phyloP scores from a whole-genome alignment of 2,329 filamentous ascomycete genomes.

The Phaeosphaeriaceae sp. region DNA sequence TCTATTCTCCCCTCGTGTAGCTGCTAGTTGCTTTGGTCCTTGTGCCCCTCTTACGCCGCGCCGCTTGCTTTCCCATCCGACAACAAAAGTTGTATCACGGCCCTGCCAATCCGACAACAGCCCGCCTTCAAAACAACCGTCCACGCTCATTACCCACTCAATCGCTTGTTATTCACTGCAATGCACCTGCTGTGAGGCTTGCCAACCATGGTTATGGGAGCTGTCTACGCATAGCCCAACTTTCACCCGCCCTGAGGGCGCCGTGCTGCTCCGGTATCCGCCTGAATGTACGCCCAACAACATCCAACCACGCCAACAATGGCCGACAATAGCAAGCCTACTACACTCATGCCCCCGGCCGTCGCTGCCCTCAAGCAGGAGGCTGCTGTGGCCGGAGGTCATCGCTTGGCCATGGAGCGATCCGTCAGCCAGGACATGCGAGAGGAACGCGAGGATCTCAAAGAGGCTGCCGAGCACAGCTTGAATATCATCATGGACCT shows the following conservation, averaged over 20 bases:
- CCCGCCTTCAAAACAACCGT: conserved; percentile 3
- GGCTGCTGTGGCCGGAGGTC: conserved; percentile 34
- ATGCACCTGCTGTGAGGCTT: conserved; percentile 27
- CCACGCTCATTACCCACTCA: conserved; percentile 29
- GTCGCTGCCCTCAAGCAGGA: conserved; percentile 53
- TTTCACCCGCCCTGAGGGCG: conserved; percentile 33
- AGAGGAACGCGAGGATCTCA: conserved; percentile 90
- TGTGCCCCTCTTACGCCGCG: conserved; percentile 19
- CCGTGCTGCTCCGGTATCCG: conserved; percentile 2
- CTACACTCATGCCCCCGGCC: conserved; percentile 51
- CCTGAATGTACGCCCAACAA: conserved; percentile 16
- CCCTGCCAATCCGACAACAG: conserved; percentile 6
- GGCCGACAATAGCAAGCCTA: conserved; percentile 35
- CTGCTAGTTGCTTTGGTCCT: background rate
- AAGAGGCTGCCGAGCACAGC: conserved; percentile 94
- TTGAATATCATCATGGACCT: conserved; percentile 96
- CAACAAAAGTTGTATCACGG: conserved; percentile 15
- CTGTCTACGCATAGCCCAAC: conserved; percentile 36
- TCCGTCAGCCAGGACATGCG: conserved; percentile 87
- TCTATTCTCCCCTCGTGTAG: conserved; percentile 7
- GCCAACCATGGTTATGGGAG: conserved; percentile 37
- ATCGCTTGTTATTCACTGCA: conserved; percentile 31
- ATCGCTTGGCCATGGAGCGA: conserved; percentile 59
- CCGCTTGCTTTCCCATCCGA: conserved; percentile 5
- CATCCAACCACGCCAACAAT: conserved; percentile 20